Evolutionary conservation across 2,329 filamentous ascomycete genomes (phyloP).

Genomic region (Fonsecaea nubica): DNA sequence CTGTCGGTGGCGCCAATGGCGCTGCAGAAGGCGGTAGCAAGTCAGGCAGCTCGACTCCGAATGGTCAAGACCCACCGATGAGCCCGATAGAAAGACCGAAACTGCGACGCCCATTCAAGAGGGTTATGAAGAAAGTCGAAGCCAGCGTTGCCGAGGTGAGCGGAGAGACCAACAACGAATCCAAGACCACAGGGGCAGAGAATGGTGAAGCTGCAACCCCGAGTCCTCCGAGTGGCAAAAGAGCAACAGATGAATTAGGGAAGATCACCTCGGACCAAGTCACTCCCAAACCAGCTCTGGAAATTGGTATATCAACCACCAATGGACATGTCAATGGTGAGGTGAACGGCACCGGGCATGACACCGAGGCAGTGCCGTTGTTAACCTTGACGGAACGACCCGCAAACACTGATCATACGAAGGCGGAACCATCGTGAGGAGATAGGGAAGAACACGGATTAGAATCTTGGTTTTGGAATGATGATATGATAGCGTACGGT

Average conservation of each 20-base stretch:
- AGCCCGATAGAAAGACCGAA: constrained; percentile 31
- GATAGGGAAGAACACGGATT: background rate
- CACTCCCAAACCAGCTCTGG: constrained; percentile 14
- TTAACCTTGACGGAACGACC: background rate
- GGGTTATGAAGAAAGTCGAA: constrained; percentile 36
- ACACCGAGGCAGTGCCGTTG: constrained; percentile 5
- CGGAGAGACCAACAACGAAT: constrained; percentile 11
- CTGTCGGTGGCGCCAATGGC: constrained; percentile 32
- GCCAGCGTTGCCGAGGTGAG: constrained; percentile 19
- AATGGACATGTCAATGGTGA: constrained; percentile 22
- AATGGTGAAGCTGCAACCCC: background rate
- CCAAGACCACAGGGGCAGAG: background rate
- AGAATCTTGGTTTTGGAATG: background rate
- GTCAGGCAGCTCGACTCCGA: constrained; percentile 12
- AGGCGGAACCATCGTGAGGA: constrained; percentile 7
- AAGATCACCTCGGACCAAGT: constrained; percentile 34
- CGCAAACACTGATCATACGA: background rate
- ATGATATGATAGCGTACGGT: constrained; percentile 20
- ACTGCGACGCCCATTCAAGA: constrained; percentile 33
- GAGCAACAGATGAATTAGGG: constrained; percentile 35
- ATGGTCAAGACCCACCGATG: constrained; percentile 13
- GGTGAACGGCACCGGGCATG: constrained; percentile 14
- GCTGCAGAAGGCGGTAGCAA: constrained; percentile 16
- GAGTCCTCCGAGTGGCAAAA: constrained; percentile 34
- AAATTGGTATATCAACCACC: constrained; percentile 4